Evolutionary conservation across 225 moss, liverwort and hornwort species (phyloP).

Genomic region (Sphagnum contortum): DNA sequence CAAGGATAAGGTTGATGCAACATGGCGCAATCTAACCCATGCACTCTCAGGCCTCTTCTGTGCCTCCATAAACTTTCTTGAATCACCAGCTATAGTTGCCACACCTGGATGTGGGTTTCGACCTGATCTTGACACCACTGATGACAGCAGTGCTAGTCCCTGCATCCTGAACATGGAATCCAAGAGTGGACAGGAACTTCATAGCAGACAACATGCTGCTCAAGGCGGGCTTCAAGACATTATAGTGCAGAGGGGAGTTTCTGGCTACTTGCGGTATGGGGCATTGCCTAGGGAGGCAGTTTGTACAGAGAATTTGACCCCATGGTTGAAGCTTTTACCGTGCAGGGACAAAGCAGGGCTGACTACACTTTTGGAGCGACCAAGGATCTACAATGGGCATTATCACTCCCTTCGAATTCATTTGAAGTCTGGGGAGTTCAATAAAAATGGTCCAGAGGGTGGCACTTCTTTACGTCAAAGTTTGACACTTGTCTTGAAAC

Average conservation of each 20-base stretch:
- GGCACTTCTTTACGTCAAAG: conserved; percentile 47
- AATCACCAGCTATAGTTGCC: conserved; percentile 59
- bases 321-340: conserved; percentile 92
- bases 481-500: conserved; percentile 62
- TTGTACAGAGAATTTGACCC: conserved; percentile 95
- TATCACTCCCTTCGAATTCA: conserved; percentile 87
- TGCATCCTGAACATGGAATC: neutral
- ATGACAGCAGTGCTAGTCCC: neutral
- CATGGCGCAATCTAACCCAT: conserved; percentile 90
- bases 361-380: conserved; percentile 67
- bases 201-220: neutral
- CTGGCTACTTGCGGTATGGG: conserved; percentile 47
- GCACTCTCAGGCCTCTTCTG: conserved; percentile 90
- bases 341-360: conserved; percentile 93
- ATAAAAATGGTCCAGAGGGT: neutral
- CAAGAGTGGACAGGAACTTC: neutral
- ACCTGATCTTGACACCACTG: neutral
- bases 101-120: conserved; percentile 35
- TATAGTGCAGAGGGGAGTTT: neutral
- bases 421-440: conserved; percentile 23
- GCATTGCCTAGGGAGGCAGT: conserved; percentile 88
- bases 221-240: neutral
- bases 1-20: conserved; percentile 39
- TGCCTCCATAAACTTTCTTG: conserved; percentile 86
- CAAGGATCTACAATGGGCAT: conserved; percentile 67